Evolutionary conservation across 2,329 filamentous ascomycete genomes (phyloP).

Genomic region (Neofusicoccum sp.): DNA sequence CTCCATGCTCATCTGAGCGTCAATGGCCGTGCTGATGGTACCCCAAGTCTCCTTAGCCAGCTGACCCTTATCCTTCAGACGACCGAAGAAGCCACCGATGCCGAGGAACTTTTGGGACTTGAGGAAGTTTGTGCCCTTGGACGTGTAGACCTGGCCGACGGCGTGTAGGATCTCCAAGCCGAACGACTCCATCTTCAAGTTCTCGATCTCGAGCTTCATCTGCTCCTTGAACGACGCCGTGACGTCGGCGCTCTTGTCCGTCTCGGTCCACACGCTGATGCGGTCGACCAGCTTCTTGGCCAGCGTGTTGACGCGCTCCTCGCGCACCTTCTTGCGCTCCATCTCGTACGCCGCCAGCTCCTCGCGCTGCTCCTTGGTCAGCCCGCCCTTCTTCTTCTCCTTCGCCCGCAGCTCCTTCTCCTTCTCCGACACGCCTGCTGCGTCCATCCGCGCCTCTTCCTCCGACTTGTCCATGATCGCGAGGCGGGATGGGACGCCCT

Average conservation of each 20-base stretch:
- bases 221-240: conserved; percentile 91
- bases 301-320: conserved; percentile 86
- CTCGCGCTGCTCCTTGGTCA: conserved; percentile 90
- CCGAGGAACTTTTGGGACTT: conserved; percentile 97
- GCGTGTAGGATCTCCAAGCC: conserved; percentile 94
- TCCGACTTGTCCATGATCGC: conserved; percentile 87
- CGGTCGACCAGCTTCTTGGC: conserved; percentile 83
- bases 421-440: conserved; percentile 65
- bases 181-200: conserved; percentile 98
- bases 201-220: conserved; percentile 91
- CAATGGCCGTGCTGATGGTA: conserved; percentile 92
- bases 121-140: conserved; percentile 81
- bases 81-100: conserved; percentile 89
- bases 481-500: conserved; percentile 71
- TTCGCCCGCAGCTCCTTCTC: conserved; percentile 75
- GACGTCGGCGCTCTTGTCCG: conserved; percentile 81
- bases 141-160: conserved; percentile 85
- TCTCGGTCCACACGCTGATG: conserved; percentile 94
- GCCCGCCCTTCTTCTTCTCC: conserved; percentile 83
- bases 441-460: conserved; percentile 66
- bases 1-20: conserved; percentile 97
- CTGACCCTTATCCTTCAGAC: conserved; percentile 93
- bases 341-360: conserved; percentile 84
- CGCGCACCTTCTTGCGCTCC: conserved; percentile 77
- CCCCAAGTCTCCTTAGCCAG: conserved; percentile 98